Percentiles rank a stretch among this genome's conserved stretches.
Conservation (phyloP, 1,284 basidiomycete species). For the Trichosporon asahii region DNA sequence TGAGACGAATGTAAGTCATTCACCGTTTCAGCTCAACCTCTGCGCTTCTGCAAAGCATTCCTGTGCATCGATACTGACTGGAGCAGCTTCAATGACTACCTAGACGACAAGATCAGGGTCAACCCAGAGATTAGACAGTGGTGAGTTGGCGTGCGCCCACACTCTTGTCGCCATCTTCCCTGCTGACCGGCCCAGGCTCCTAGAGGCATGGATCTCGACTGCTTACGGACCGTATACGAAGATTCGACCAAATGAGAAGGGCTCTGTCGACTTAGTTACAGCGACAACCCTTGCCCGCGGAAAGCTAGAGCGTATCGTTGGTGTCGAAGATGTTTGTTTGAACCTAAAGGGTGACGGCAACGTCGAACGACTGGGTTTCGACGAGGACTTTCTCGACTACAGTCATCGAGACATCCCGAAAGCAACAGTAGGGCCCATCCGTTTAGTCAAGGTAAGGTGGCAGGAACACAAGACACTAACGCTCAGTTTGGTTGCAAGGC, state of each 20-base stretch:
- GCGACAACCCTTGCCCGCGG: neutral
- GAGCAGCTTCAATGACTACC: neutral
- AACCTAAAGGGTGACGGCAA: conserved; percentile 8
- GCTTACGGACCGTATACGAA: neutral
- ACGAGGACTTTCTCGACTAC: conserved; percentile 5
- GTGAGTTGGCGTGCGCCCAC: neutral
- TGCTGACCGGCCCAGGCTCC: neutral
- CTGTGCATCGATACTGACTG: neutral
- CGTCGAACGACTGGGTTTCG: conserved; percentile 1
- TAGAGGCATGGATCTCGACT: neutral
- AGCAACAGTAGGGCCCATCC: conserved; percentile 9
- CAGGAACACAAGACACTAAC: neutral
- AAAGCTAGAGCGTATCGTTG: conserved; percentile 1
- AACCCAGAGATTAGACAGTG: conserved; percentile 8
- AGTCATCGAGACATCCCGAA: conserved; percentile 8
- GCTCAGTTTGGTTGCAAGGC: conserved; percentile 8
- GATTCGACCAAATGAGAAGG: neutral
- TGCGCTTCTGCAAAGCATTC: neutral
- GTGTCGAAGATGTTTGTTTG: conserved; percentile 7
- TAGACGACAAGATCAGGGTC: conserved; percentile 5
- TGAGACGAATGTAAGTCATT: conserved; percentile 7
- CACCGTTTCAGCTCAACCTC: neutral
- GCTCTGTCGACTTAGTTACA: neutral
- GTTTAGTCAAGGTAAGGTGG: neutral
- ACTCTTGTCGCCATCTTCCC: neutral